Conservation (phyloP, 2,329 filamentous ascomycete genomes). For the Amauroascus niger region DNA sequence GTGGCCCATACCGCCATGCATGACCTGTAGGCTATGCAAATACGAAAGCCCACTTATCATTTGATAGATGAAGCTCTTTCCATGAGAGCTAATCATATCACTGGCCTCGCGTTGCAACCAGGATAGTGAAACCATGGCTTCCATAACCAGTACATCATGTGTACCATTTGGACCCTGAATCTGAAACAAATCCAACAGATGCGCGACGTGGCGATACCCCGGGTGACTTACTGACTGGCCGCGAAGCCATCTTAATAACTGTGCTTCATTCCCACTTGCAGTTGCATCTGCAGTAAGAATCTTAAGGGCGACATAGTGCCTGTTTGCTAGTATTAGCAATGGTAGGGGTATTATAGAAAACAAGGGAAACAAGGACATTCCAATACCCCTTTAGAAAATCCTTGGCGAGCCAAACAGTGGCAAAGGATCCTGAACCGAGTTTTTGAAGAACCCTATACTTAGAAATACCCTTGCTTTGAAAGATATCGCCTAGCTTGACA, state of each 20-base stretch:
- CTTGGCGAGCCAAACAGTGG: constrained; percentile 31
- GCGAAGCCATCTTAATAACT: not conserved
- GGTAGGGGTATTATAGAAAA: not conserved
- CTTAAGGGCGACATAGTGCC: not conserved
- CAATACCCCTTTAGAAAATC: constrained; percentile 18
- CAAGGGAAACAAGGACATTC: constrained; percentile 14
- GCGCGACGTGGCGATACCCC: too few species aligned
- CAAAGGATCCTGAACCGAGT: constrained; percentile 30
- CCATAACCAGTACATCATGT: constrained; percentile 32
- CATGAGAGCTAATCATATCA: not conserved
- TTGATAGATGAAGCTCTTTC: not conserved
- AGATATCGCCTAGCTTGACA: constrained; percentile 24
- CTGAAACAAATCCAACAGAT: constrained; percentile 28
- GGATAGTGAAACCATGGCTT: not conserved
- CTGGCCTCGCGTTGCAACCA: not conserved
- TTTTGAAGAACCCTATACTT: constrained; percentile 33
- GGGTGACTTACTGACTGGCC: constrained; percentile 11
- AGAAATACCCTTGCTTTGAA: constrained; percentile 19
- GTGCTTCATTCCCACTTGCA: not conserved
- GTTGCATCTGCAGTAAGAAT: constrained; percentile 1
- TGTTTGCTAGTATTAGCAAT: not conserved
- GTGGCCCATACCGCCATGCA: constrained; percentile 1
- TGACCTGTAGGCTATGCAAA: not conserved
- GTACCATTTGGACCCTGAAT: constrained; percentile 37
- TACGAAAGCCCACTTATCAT: not conserved